Conservation (phyloP, 2,329 filamentous ascomycete genomes). For the Fusarium nelsonii region DNA sequence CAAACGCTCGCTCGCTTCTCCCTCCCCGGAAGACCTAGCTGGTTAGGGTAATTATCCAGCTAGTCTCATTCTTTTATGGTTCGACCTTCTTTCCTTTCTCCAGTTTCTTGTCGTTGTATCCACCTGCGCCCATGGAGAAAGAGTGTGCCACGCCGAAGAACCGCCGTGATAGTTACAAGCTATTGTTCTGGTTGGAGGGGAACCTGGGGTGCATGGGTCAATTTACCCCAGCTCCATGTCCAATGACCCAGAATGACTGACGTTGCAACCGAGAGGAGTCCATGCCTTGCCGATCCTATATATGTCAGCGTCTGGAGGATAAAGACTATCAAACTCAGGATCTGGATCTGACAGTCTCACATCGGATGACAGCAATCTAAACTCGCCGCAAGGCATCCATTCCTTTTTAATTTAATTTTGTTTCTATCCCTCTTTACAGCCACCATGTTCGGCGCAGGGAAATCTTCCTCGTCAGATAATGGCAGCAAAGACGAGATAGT, state of each 20-base stretch:
- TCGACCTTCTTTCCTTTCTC: conserved; percentile 10
- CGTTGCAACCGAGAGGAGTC: conserved; percentile 13
- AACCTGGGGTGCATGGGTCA: conserved; percentile 42
- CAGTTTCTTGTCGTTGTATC: conserved; percentile 21
- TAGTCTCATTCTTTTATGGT: conserved; percentile 16
- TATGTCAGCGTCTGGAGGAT: conserved; percentile 7
- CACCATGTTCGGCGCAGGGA: conserved; percentile 35
- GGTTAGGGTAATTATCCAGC: conserved; percentile 22
- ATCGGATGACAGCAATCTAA: conserved; percentile 27
- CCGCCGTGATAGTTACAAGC: conserved; percentile 32
- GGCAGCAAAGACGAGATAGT: conserved; percentile 41
- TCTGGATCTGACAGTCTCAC: conserved; percentile 9
- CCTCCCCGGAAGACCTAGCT: conserved; percentile 12
- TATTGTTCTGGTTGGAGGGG: background rate
- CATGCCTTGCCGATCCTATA: conserved; percentile 23
- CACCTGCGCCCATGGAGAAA: conserved; percentile 32
- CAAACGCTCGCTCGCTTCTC: conserved; percentile 8
- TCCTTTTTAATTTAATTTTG: conserved; percentile 18
- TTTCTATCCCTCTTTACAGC: background rate
- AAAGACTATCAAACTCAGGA: background rate
- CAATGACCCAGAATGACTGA: background rate
- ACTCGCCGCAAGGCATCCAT: conserved; percentile 38
- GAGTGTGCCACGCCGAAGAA: conserved; percentile 36
- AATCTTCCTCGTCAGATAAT: conserved; percentile 34
- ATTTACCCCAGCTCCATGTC: conserved; percentile 23